Conservation (phyloP, 164 flowering plant species). For the Chimonanthus salicifolius region DNA sequence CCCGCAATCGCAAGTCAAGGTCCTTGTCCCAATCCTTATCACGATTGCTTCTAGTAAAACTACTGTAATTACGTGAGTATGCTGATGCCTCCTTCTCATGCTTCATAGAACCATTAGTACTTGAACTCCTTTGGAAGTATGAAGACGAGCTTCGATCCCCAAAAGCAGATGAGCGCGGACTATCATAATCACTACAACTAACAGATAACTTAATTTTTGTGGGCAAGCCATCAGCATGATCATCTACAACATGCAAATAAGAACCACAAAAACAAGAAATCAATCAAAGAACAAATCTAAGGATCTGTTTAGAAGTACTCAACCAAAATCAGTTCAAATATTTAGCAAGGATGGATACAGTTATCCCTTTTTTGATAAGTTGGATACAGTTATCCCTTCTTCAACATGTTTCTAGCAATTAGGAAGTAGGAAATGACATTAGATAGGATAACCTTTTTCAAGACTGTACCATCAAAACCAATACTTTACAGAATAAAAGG, state of each 20-base stretch:
- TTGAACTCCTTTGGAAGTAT: slow-evolving; percentile 51
- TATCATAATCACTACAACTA: slow-evolving; percentile 42
- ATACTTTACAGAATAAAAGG: not conserved
- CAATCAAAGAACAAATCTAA: not conserved
- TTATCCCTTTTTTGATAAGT: not conserved
- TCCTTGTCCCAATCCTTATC: slow-evolving; percentile 57
- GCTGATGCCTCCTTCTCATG: slow-evolving; percentile 27
- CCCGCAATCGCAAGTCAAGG: slow-evolving; percentile 22
- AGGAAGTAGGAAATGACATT: not conserved
- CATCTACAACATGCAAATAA: slow-evolving; percentile 34
- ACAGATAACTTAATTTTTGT: slow-evolving; percentile 40
- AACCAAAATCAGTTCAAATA: not conserved
- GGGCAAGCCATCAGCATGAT: slow-evolving; percentile 23
- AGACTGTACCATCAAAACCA: not conserved
- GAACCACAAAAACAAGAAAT: not conserved
- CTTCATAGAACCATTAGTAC: slow-evolving; percentile 56
- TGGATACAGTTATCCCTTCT: not conserved
- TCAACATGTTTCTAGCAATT: not conserved
- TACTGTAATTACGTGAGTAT: slow-evolving; percentile 46
- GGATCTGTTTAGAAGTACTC: not conserved
- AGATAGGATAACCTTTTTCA: not conserved
- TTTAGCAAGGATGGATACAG: not conserved
- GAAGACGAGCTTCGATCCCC: slow-evolving; percentile 50
- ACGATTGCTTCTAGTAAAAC: slow-evolving; percentile 64
- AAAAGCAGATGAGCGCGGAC: slow-evolving; percentile 34